A percentile compares a stretch with the other conserved stretches of the same genome.
Evolutionary conservation across 768 basidiomycete species (phyloP).

Genomic region (Lactarius sp.): DNA sequence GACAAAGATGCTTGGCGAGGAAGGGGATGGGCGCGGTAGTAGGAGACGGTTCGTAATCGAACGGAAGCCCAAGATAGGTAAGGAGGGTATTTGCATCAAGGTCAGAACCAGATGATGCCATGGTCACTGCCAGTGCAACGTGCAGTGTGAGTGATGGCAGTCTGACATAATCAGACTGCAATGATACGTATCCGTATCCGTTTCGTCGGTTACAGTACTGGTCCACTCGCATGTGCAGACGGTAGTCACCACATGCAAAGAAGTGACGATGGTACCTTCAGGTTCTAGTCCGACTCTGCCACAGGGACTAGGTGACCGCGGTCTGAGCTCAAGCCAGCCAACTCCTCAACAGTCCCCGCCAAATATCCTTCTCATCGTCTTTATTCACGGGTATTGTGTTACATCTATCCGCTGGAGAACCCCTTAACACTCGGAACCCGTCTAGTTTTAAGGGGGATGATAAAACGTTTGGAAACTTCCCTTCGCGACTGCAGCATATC

Average conservation of each 20-base stretch:
- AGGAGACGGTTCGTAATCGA: conserved; percentile 58
- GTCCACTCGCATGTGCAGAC: not conserved
- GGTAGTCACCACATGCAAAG: not conserved
- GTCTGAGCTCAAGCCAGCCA: not conserved
- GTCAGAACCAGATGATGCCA: not conserved
- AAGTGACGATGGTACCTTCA: not conserved
- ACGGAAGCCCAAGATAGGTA: conserved; percentile 53
- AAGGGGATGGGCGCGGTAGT: conserved; percentile 55
- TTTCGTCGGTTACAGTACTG: not conserved
- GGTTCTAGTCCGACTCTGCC: not conserved
- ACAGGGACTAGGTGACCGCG: not conserved
- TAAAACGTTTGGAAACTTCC: conserved; percentile 72
- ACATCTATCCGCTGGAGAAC: conserved; percentile 24
- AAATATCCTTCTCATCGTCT: conserved; percentile 62
- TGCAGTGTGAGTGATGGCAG: too few species aligned
- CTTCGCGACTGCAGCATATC: conserved; percentile 71
- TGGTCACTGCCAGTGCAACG: not conserved
- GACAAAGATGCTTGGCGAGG: conserved; percentile 49
- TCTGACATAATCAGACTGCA: not conserved
- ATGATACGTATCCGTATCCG: not conserved
- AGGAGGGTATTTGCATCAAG: conserved; percentile 33
- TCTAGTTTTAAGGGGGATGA: conserved; percentile 56
- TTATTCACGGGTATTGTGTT: conserved; percentile 66
- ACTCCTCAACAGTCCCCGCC: conserved; percentile 23
- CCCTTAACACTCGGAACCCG: not conserved